Evolutionary conservation across 352 stramenopile species (phyloP).

Genomic region (Phytopythium litorale): DNA sequence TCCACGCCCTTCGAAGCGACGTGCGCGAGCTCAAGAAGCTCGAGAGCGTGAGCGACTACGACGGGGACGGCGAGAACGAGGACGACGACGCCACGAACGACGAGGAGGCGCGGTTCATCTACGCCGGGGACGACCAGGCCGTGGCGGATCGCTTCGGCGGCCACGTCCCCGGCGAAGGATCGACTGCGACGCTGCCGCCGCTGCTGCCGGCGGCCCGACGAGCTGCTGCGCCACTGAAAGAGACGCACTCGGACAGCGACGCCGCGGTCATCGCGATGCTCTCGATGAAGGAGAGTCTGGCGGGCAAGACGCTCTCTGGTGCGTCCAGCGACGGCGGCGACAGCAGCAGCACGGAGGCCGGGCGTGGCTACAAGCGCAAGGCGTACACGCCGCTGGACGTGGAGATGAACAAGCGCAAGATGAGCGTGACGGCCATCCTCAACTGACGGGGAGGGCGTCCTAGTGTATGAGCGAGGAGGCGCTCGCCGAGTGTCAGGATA

Average conservation of each 20-base stretch:
- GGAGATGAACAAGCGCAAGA: constrained; percentile 75
- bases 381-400: constrained; percentile 54
- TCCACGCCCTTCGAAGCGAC: constrained; percentile 73
- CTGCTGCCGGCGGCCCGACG: neutral
- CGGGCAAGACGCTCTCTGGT: constrained; percentile 14
- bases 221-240: neutral
- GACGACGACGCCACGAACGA: constrained; percentile 39
- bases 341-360: constrained; percentile 26
- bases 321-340: constrained; percentile 41
- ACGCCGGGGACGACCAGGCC: constrained; percentile 11
- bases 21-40: constrained; percentile 67
- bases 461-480: neutral
- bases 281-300: constrained; percentile 66
- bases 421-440: constrained; percentile 86
- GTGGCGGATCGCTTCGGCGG: constrained; percentile 6
- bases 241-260: constrained; percentile 72
- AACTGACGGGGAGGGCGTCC: constrained; percentile 43
- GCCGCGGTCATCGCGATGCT: constrained; percentile 74
- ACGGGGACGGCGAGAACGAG: constrained; percentile 65
- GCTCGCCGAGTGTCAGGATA: constrained; percentile 1
- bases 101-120: constrained; percentile 26
- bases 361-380: constrained; percentile 57
- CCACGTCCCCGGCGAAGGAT: neutral
- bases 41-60: constrained; percentile 53
- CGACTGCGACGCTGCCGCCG: neutral